Conservation (phyloP, 164 flowering plant genomes). For the Vitis rotundifolia region DNA sequence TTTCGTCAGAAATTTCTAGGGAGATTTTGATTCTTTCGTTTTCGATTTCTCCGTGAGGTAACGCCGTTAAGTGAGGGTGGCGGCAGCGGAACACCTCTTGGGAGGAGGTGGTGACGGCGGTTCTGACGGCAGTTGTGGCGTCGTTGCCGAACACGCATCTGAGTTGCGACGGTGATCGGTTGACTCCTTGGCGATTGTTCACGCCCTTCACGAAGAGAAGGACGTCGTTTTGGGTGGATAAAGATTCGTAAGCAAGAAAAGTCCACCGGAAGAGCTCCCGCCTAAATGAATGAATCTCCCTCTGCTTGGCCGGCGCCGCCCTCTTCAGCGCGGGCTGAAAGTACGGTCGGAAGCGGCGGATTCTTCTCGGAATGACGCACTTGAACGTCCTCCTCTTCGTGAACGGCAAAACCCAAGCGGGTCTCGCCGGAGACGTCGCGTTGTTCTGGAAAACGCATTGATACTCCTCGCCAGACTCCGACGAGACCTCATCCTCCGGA, state of each 20-base stretch:
- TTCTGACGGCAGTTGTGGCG: conserved; percentile 27
- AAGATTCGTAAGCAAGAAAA: conserved; percentile 61
- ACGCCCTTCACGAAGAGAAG: conserved; percentile 76
- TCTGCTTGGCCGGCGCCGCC: background rate
- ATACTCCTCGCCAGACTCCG: conserved; percentile 14
- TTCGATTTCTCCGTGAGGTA: background rate
- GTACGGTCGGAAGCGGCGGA: conserved; percentile 47
- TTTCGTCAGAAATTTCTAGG: conserved; percentile 31
- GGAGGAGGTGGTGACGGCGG: conserved; percentile 57
- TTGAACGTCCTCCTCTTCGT: conserved; percentile 38
- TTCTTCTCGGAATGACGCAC: conserved; percentile 52
- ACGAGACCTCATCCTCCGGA: background rate
- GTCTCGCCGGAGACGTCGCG: conserved; percentile 48
- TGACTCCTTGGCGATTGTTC: conserved; percentile 58
- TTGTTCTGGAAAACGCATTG: conserved; percentile 58
- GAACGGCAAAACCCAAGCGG: conserved; percentile 38
- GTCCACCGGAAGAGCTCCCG: conserved; percentile 54
- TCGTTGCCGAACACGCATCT: conserved; percentile 55
- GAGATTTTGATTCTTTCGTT: conserved; percentile 32
- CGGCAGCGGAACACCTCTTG: conserved; percentile 85
- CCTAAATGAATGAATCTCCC: background rate
- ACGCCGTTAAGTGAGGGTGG: conserved; percentile 37
- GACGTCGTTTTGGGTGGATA: conserved; percentile 70
- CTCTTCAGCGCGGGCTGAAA: conserved; percentile 38
- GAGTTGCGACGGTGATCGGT: conserved; percentile 44